Conservation (phyloP, 345 rosid species). For the Citrus australasica region DNA sequence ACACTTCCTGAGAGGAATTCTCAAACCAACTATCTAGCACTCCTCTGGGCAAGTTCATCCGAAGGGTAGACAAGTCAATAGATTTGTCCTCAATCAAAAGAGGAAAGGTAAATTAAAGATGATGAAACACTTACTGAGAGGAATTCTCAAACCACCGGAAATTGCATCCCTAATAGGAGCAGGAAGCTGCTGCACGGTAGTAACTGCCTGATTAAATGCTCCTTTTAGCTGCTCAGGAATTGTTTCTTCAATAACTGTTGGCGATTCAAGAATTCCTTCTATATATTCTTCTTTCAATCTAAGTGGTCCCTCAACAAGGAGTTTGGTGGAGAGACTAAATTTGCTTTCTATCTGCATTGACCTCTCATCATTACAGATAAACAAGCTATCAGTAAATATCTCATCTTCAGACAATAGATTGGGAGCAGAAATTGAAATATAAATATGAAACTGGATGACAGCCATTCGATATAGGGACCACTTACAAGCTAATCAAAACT, state of each 20-base stretch:
- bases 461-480: not conserved
- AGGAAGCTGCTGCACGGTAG: constrained; percentile 75
- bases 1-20: constrained; percentile 74
- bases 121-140: constrained; percentile 58
- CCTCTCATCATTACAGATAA: not conserved
- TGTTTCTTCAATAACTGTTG: constrained; percentile 75
- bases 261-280: constrained; percentile 78
- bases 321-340: constrained; percentile 50
- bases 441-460: not conserved
- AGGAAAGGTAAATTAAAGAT: not conserved
- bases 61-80: too few species aligned
- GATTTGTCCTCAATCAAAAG: too few species aligned
- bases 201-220: constrained; percentile 65
- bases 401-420: not conserved
- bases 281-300: constrained; percentile 84
- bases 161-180: constrained; percentile 61
- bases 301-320: constrained; percentile 92
- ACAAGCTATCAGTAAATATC: not conserved
- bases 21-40: constrained; percentile 38
- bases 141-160: constrained; percentile 69
- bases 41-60: too few species aligned
- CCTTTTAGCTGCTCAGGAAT: constrained; percentile 84
- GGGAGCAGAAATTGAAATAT: not conserved
- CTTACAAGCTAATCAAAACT: not conserved
- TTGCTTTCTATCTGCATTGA: constrained; percentile 79